A percentile compares a stretch with the other conserved stretches of the same genome.
These are phyloP conservation scores for Aspergillus flavus DNA, from an alignment of 2,329 filamentous ascomycete species.

Conservation along the genomic window DNA sequence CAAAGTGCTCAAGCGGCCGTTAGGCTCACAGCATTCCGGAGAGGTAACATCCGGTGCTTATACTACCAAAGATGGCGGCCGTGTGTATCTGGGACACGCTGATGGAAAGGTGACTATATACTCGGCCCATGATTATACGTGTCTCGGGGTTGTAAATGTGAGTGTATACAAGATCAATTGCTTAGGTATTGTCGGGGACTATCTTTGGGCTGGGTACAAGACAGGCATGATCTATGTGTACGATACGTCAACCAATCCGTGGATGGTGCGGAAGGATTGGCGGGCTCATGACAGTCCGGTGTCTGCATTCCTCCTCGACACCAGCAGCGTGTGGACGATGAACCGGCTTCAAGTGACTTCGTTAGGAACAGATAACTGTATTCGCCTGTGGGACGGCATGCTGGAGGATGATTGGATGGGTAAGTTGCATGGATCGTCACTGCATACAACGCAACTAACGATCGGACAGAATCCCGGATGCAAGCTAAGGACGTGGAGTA, in stretches of 20 bases:
- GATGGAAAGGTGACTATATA: constrained; percentile 97
- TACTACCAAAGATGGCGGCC: constrained; percentile 72
- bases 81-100: constrained; percentile 85
- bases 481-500: constrained; percentile 79
- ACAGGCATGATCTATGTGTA: constrained; percentile 94
- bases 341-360: constrained; percentile 84
- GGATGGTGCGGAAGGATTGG: constrained; percentile 94
- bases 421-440: constrained; percentile 36
- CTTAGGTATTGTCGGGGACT: constrained; percentile 75
- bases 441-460: constrained; percentile 22
- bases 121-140: constrained; percentile 73
- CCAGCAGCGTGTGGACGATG: constrained; percentile 80
- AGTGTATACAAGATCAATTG: constrained; percentile 96
- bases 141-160: constrained; percentile 77
- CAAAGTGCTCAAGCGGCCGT: constrained; percentile 71
- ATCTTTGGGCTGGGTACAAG: constrained; percentile 92
- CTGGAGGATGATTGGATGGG: constrained; percentile 91
- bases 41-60: constrained; percentile 85
- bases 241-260: constrained; percentile 78
- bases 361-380: constrained; percentile 80
- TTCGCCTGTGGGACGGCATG: constrained; percentile 89
- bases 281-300: constrained; percentile 84
- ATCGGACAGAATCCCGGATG: constrained; percentile 71
- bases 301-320: constrained; percentile 74
- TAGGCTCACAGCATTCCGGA: constrained; percentile 72